Percentiles rank a stretch among this genome's conserved stretches.
phyloP scores from a whole-genome alignment of 139 green algal genomes.

The Chlamydomonas eustigma region DNA sequence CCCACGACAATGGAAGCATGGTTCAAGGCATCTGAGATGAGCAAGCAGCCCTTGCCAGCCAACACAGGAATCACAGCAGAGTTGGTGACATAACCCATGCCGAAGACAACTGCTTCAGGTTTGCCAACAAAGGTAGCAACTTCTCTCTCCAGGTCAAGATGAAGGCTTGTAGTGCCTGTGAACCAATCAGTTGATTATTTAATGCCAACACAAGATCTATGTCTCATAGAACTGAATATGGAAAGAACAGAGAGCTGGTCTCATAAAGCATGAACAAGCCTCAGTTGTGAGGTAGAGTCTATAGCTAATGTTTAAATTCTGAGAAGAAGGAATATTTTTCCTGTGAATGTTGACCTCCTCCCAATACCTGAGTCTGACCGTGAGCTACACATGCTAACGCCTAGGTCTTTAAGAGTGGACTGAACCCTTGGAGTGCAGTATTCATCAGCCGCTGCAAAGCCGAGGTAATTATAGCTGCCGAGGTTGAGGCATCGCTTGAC shows the following conservation, averaged over 20 bases:
- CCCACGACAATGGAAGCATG: constrained; percentile 95
- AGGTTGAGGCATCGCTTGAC: constrained; percentile 85
- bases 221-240: too few species aligned
- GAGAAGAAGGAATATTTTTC: too few species aligned
- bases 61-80: constrained; percentile 84
- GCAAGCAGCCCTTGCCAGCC: constrained; percentile 70
- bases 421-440: constrained; percentile 92
- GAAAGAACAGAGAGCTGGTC: too few species aligned
- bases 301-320: too few species aligned
- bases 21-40: constrained; percentile 95
- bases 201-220: too few species aligned
- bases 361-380: constrained; percentile 57
- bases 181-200: neutral
- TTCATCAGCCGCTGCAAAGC: constrained; percentile 86
- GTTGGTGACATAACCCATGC: constrained; percentile 99
- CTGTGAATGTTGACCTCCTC: too few species aligned
- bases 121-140: constrained; percentile 88
- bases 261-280: too few species aligned
- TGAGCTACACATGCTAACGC: neutral
- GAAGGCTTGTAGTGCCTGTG: constrained; percentile 64
- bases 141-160: constrained; percentile 78
- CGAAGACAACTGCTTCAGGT: constrained; percentile 83
- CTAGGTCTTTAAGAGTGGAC: neutral
- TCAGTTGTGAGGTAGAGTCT: too few species aligned
- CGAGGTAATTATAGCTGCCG: constrained; percentile 98